Evolutionary conservation across 2,329 filamentous ascomycete species (phyloP).

Genomic region (Clonostachys rhizophaga): DNA sequence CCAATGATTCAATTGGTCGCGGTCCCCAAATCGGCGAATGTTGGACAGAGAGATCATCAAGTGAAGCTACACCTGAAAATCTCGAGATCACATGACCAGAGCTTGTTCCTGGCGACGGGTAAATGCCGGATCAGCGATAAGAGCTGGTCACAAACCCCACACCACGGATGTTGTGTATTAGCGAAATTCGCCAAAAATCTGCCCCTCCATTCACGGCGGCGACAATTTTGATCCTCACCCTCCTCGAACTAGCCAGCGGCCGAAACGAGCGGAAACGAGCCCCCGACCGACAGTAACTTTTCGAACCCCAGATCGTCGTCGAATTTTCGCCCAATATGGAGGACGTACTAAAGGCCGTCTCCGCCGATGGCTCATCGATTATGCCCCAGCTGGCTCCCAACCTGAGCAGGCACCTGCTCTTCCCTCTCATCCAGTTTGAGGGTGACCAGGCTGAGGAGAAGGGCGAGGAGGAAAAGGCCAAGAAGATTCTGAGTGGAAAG

Average conservation of each 20-base stretch:
- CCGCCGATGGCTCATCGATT: conserved; percentile 69
- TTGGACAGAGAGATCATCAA: no score
- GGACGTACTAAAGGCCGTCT: conserved; percentile 43
- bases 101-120: no score
- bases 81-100: conserved; percentile 29
- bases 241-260: not conserved
- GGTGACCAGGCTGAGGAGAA: conserved; percentile 77
- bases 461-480: conserved; percentile 50
- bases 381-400: conserved; percentile 85
- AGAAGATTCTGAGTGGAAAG: conserved; percentile 78
- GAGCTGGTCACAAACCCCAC: conserved; percentile 17
- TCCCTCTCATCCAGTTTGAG: conserved; percentile 91
- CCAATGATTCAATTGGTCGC: no score
- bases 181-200: conserved; percentile 35
- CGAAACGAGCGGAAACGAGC: not conserved
- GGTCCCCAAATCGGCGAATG: no score
- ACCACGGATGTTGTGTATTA: conserved; percentile 25
- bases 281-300: not conserved
- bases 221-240: conserved; percentile 1
- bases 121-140: not conserved
- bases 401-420: conserved; percentile 94
- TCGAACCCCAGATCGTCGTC: not conserved
- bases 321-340: conserved; percentile 24
- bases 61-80: conserved; percentile 14
- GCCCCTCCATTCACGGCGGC: conserved; percentile 25